Evolutionary conservation across 2,329 filamentous ascomycete species (phyloP).

Genomic region (Aspergillus intermedius): DNA sequence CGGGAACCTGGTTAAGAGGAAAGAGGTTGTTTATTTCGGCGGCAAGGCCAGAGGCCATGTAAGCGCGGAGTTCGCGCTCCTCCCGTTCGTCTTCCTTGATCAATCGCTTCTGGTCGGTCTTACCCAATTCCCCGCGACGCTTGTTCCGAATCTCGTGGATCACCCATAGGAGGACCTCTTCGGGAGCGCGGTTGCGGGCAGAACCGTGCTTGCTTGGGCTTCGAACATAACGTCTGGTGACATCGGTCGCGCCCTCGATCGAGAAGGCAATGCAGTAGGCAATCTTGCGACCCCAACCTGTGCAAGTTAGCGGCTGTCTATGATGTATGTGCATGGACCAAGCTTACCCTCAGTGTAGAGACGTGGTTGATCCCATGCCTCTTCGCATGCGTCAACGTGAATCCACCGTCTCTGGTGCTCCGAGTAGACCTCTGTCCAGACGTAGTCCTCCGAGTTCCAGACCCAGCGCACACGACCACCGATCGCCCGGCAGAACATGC

Average conservation of each 20-base stretch:
- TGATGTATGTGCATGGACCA: neutral
- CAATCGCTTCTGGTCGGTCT: conserved; percentile 56
- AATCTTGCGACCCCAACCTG: conserved; percentile 89
- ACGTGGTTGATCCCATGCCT: conserved; percentile 87
- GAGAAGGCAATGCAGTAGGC: conserved; percentile 97
- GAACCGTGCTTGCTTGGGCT: conserved; percentile 52
- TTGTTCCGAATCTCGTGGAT: conserved; percentile 84
- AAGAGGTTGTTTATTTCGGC: conserved; percentile 40
- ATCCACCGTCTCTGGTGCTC: conserved; percentile 90
- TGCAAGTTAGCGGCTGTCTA: conserved; percentile 1
- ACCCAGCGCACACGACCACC: conserved; percentile 92
- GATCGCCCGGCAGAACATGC: conserved; percentile 91
- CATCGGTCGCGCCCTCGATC: conserved; percentile 69
- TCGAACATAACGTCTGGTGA: conserved; percentile 59
- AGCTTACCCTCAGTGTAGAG: conserved; percentile 75
- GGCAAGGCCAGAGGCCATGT: conserved; percentile 40
- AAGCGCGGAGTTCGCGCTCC: conserved; percentile 41
- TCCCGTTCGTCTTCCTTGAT: conserved; percentile 45
- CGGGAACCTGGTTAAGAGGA: conserved; percentile 23
- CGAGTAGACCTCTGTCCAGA: conserved; percentile 97
- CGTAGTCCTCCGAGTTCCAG: conserved; percentile 95
- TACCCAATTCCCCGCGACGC: conserved; percentile 74
- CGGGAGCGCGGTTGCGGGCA: conserved; percentile 72
- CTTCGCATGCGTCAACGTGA: conserved; percentile 93
- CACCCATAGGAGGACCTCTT: conserved; percentile 85